These are phyloP conservation scores for Diaporthe australafricana DNA, from an alignment of 2,329 filamentous ascomycete species.

Conservation along the genomic window DNA sequence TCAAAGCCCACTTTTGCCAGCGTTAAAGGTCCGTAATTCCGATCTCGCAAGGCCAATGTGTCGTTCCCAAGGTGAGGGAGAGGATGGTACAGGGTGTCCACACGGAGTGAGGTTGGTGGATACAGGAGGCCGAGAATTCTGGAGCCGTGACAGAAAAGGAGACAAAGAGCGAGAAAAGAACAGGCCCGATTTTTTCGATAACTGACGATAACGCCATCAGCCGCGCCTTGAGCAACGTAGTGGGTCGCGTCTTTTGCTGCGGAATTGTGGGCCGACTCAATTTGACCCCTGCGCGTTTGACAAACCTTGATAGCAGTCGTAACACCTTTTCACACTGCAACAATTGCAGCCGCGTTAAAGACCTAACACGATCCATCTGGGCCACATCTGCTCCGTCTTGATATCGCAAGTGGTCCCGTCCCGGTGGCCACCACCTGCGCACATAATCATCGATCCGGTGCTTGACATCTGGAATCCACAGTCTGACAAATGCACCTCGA, in stretches of 20 bases:
- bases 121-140: conserved; percentile 17
- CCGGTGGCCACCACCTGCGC: neutral
- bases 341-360: neutral
- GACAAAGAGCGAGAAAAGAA: conserved; percentile 20
- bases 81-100: neutral
- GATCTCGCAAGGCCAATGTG: conserved; percentile 23
- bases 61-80: neutral
- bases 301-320: conserved; percentile 7
- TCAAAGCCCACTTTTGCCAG: conserved; percentile 22
- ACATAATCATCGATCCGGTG: neutral
- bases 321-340: neutral
- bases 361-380: neutral
- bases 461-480: conserved; percentile 16
- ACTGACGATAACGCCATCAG: conserved; percentile 26
- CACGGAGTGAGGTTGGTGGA: conserved; percentile 4
- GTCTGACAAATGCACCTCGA: conserved; percentile 18
- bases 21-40: conserved; percentile 2
- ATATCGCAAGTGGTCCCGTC: conserved; percentile 5
- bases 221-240: neutral
- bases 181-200: conserved; percentile 5
- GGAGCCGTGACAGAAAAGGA: conserved; percentile 8
- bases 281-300: neutral
- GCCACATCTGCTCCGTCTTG: neutral
- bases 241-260: conserved; percentile 12
- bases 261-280: neutral